Evolutionary conservation across 2,329 filamentous ascomycete species (phyloP), one percentile per base, ranked within the genome.

Genomic region (Fusarium subtropicale): DNA sequence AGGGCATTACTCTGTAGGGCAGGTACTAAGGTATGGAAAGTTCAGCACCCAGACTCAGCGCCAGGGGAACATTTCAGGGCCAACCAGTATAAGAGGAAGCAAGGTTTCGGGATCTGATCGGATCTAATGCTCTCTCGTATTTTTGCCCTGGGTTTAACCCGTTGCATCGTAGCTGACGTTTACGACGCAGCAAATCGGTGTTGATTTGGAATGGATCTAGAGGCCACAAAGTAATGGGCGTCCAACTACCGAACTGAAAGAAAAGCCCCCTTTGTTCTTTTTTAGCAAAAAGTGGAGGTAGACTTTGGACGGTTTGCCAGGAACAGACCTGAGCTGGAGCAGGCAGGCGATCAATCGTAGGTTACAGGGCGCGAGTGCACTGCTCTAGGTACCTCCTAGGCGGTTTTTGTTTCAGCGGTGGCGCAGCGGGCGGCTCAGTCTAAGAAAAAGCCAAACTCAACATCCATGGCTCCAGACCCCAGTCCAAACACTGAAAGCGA

Each of bases 341-440:
- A 46, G 31, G 36, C 28, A 68, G 50, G 42, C 47, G 56, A 68
- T 64, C 59, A 34, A 46, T 51, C 55, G 24, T 22, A 22, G 20
- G 20, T 39, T 47, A 31, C 26, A 62, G 52, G 51, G 60, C 20
- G 22, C 20, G 22, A 50, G 33, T 53, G 33, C 34, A 38, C 47
- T 22, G n/a, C n/a, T 38, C 20, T 12, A 24, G 15, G 16, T 42
- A 16, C 20, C n/a, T 39, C 18, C n/a, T 20, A 39, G 18, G 30
- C 24, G n/a, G 33, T 13, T 28, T 51, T 50, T 56, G 66, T 69
- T 70, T 59, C 66, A 70, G 52, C 26, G 45, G 54, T 50, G 66
- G 61, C 44, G 55, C 39, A 58, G 51, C 28, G 22, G 45, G 55
- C 55, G 60, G 60, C 42, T 68, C 15, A 57, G 36, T 33, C 33